Evolutionary conservation across 169 alveolate genomes (phyloP).

Genomic region (Eimeria maxima): DNA sequence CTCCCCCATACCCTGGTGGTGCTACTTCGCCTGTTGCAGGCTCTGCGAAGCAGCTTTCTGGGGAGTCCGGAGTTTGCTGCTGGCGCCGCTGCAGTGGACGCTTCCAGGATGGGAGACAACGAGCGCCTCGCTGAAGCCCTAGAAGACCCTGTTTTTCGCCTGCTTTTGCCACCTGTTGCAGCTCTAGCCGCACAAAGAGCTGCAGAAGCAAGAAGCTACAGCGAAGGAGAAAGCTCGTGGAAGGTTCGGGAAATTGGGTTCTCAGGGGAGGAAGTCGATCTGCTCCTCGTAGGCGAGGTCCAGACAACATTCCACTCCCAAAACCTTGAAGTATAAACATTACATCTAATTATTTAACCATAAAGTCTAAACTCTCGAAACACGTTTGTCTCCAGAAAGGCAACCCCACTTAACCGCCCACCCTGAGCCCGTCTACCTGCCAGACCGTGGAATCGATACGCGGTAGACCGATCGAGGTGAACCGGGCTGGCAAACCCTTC

Average conservation of each 20-base stretch:
- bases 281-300: background rate
- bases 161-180: conserved; percentile 52
- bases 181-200: conserved; percentile 11
- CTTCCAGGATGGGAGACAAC: background rate
- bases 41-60: conserved; percentile 47
- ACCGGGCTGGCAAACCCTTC: too few relatives aligned
- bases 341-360: background rate
- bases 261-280: conserved; percentile 24
- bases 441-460: too few relatives aligned
- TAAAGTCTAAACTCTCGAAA: background rate
- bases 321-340: background rate
- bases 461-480: too few relatives aligned
- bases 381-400: background rate
- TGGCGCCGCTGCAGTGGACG: conserved; percentile 66
- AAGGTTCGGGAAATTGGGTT: background rate
- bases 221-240: background rate
- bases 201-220: background rate
- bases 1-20: background rate
- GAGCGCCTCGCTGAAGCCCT: conserved; percentile 31
- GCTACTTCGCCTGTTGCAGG: conserved; percentile 45
- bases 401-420: background rate
- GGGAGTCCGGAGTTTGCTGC: conserved; percentile 76
- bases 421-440: too few relatives aligned
- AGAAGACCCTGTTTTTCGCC: conserved; percentile 36
- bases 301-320: background rate